Evolutionary conservation across 2,329 filamentous ascomycete species (phyloP), one percentile per base, ranked within the genome.

Genomic region (Thelonectria rubi): DNA sequence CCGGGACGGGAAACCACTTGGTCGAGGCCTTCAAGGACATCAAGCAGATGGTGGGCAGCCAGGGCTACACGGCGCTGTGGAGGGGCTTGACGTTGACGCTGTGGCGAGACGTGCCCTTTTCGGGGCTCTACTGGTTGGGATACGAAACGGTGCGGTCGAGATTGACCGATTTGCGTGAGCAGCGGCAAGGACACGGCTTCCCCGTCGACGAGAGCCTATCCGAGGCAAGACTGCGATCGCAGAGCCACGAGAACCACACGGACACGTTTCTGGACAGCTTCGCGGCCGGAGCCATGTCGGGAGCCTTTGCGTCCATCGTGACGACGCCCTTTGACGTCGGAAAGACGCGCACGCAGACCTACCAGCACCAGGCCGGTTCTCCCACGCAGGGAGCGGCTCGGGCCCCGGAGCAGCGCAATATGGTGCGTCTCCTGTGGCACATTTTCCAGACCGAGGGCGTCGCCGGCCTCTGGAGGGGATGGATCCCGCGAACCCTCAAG

Each of bases 251-350:
- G 71, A 91, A 90, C 61, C 91, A 92, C 66, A 84, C 84, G 2
- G 86, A 89, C 5, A 95, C 94, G 0, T 93, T 98, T 56, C 78
- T 91, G 24, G 94, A 98, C 77, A 95, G 92, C 70, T 99, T 98
- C 73, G 80, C 93, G 17, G 92, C 94, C 0, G 95, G 95, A 17
- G 93, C 93, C 0, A 76, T 86, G 2, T 95, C 94, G 0, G 95
- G 95, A 4, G 90, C 91, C 0, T 84, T 95, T 26, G 93, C 95
- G 0, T 94, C 94, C 1, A 85, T 97, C 20, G 83, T 95, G 18
- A 99, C 95, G 0, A 97, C 92, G 61, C 95, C 95, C 0, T 99
- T 99, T 71, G 95, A 99, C 72, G 95, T 99, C 0, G 95, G 95
- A 69, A 99, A 99, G 81, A 99, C 95, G 5, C 85, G 95, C 18